These are phyloP conservation scores for Neoboletus subvelutipes DNA, from an alignment of 768 basidiomycete genomes.

Conservation along the genomic window DNA sequence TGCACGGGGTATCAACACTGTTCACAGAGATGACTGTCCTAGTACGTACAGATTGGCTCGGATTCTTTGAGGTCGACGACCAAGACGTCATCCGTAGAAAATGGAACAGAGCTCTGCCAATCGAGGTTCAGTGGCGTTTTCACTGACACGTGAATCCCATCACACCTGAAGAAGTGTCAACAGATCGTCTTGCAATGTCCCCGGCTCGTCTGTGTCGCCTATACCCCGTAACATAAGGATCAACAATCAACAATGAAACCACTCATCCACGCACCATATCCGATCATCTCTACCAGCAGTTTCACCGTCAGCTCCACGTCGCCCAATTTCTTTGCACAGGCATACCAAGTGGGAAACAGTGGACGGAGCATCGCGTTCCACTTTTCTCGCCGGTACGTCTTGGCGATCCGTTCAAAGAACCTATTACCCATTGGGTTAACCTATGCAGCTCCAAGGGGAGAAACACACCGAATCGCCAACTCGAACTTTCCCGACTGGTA, in stretches of 20 bases:
- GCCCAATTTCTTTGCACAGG: conserved; percentile 74
- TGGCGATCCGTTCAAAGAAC: conserved; percentile 91
- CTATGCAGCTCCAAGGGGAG: background rate
- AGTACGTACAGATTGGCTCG: conserved; percentile 57
- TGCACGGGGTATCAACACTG: conserved; percentile 29
- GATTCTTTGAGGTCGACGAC: conserved; percentile 64
- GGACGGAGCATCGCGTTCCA: conserved; percentile 77
- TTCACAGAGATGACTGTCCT: background rate
- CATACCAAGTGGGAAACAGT: conserved; percentile 77
- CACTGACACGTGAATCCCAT: background rate
- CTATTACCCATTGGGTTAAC: conserved; percentile 36
- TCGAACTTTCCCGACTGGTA: conserved; percentile 78
- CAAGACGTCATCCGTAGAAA: conserved; percentile 53
- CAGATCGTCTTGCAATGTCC: conserved; percentile 64
- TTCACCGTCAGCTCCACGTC: conserved; percentile 75
- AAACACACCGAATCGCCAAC: conserved; percentile 73
- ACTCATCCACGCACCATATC: conserved; percentile 52
- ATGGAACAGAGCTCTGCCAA: conserved; percentile 67
- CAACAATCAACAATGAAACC: background rate
- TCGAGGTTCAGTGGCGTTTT: background rate
- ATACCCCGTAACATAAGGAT: conserved; percentile 28
- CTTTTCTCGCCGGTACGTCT: conserved; percentile 80
- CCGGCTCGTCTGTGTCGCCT: conserved; percentile 46
- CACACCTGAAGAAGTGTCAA: conserved; percentile 69
- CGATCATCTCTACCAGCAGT: conserved; percentile 81